phyloP scores from a whole-genome alignment of 371 early-diverging fungal genomes.

The Rhizopus delemar region DNA sequence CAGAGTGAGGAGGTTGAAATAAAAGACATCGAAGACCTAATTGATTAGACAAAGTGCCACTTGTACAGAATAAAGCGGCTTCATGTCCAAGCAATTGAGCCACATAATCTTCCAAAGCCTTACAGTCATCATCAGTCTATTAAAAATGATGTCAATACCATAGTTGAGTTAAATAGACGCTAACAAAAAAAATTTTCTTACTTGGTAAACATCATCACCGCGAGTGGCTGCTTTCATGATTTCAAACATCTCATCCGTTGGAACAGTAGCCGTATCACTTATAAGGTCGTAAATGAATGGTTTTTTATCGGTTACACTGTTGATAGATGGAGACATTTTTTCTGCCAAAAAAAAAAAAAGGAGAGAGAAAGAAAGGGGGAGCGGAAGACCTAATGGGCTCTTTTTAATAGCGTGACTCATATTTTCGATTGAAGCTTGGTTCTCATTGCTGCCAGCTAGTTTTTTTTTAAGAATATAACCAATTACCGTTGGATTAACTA shows the following conservation, averaged over 20 bases:
- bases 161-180: not conserved
- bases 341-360: not conserved
- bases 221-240: conserved; percentile 74
- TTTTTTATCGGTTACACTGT: not conserved
- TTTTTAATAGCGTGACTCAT: conserved; percentile 1
- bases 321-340: conserved; percentile 25
- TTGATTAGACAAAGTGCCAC: conserved; percentile 87
- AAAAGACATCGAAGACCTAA: conserved; percentile 78
- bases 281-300: conserved; percentile 48
- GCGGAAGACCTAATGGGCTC: not conserved
- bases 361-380: not conserved
- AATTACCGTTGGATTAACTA: too few relatives aligned
- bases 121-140: conserved; percentile 30
- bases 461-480: not conserved
- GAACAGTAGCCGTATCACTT: conserved; percentile 80
- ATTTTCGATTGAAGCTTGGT: not conserved
- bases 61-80: conserved; percentile 80
- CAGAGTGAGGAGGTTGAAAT: conserved; percentile 75
- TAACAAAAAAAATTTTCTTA: conserved; percentile 23
- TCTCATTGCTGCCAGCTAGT: not conserved
- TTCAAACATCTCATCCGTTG: conserved; percentile 80
- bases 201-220: conserved; percentile 88
- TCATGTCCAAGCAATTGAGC: conserved; percentile 78
- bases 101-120: conserved; percentile 68
- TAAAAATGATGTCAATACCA: not conserved